Conservation (phyloP, 2,329 filamentous ascomycete species). For the Chrysosphaeria jannelii region DNA sequence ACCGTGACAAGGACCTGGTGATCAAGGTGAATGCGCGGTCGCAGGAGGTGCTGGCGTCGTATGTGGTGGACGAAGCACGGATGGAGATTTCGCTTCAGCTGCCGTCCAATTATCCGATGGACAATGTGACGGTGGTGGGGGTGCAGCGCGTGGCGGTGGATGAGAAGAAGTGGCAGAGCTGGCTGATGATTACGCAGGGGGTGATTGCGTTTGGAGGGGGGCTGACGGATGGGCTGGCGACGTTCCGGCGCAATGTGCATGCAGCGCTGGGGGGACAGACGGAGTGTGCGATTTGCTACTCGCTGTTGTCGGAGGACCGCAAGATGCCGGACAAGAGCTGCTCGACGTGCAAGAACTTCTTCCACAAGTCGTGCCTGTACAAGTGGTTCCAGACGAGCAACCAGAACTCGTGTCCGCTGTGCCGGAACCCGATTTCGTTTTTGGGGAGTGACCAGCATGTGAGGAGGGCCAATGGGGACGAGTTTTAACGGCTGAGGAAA, state of each 20-base stretch:
- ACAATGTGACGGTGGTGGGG: slow-evolving; percentile 44
- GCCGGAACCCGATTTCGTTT: slow-evolving; percentile 51
- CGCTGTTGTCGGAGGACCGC: slow-evolving; percentile 66
- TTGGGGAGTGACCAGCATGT: background rate
- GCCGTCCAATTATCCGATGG: slow-evolving; percentile 56
- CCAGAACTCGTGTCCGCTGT: slow-evolving; percentile 73
- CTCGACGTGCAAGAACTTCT: slow-evolving; percentile 74
- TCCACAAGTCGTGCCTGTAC: slow-evolving; percentile 71
- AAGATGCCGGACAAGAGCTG: slow-evolving; percentile 80
- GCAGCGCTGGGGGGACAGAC: slow-evolving; percentile 75
- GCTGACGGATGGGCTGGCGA: slow-evolving; percentile 58
- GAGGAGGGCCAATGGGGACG: too few relatives aligned
- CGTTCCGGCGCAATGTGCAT: slow-evolving; percentile 65
- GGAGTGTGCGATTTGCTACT: slow-evolving; percentile 94
- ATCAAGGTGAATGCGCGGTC: slow-evolving; percentile 44
- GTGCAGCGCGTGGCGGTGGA: slow-evolving; percentile 62
- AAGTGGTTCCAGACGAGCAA: slow-evolving; percentile 94
- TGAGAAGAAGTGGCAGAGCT: slow-evolving; percentile 77
- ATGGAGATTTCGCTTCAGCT: slow-evolving; percentile 61
- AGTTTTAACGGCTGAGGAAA: too few relatives aligned
- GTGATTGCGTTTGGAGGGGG: slow-evolving; percentile 86
- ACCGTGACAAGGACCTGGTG: slow-evolving; percentile 22
- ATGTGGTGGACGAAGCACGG: slow-evolving; percentile 63
- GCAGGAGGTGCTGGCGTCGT: slow-evolving; percentile 54
- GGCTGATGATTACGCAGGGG: slow-evolving; percentile 66